Percentiles rank a stretch among this genome's conserved stretches.
Evolutionary conservation across 805 yeast genomes (phyloP).

Genomic region (Kuraishia borneana): DNA sequence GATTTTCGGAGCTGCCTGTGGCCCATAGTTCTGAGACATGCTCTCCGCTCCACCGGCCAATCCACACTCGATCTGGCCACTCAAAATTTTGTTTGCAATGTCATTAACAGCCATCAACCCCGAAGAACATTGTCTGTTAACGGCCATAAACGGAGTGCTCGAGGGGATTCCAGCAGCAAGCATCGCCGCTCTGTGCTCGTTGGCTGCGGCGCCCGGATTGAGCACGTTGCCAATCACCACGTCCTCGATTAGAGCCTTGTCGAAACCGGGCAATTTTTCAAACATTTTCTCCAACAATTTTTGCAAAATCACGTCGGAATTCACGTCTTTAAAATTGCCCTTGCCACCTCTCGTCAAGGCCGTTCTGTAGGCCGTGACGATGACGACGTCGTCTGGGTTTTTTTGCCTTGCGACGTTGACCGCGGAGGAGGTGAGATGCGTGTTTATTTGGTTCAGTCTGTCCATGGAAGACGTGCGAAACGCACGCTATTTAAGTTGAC

Average conservation of each 20-base stretch:
- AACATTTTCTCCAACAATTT: slow-evolving; percentile 55
- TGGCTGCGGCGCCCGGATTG: slow-evolving; percentile 89
- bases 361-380: slow-evolving; percentile 84
- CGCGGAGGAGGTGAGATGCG: slow-evolving; percentile 16
- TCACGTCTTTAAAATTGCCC: slow-evolving; percentile 76
- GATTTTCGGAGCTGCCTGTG: slow-evolving; percentile 54
- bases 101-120: slow-evolving; percentile 87
- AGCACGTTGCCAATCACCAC: slow-evolving; percentile 86
- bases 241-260: slow-evolving; percentile 56
- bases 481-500: neutral
- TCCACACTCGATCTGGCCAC: slow-evolving; percentile 88
- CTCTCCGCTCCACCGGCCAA: slow-evolving; percentile 90
- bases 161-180: slow-evolving; percentile 87
- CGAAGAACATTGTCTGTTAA: slow-evolving; percentile 92
- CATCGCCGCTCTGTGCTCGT: slow-evolving; percentile 87
- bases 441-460: slow-evolving; percentile 22
- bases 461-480: slow-evolving; percentile 19
- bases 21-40: slow-evolving; percentile 87
- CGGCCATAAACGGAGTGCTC: slow-evolving; percentile 64
- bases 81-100: slow-evolving; percentile 75
- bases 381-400: slow-evolving; percentile 81
- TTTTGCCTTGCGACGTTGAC: slow-evolving; percentile 31
- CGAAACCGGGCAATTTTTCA: slow-evolving; percentile 38
- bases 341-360: slow-evolving; percentile 82
- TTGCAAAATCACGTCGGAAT: slow-evolving; percentile 67